Base-by-base conservation (phyloP, 2,329 filamentous ascomycete genomes). In the Aspergillus alliaceus region DNA sequence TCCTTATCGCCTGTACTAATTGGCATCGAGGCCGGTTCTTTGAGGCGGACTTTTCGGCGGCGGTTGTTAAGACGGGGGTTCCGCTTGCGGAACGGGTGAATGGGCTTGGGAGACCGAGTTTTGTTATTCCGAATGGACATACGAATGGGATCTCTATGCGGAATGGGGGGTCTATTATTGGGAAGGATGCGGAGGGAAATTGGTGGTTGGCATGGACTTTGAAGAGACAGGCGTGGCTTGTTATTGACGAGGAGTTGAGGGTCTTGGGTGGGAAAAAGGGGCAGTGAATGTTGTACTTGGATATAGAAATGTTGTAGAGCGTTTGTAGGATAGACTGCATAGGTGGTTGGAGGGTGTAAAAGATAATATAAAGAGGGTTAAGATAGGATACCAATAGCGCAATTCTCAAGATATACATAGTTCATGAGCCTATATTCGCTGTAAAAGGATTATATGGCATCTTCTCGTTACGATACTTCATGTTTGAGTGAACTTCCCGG, bases 1-100 rank as follows among this genome's bases (percentile, higher is more conserved):
- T 71, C 8, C 64, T 79, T 7, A 53, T 80, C n/a, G 55, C 63
- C 2, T 68, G 74, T 34, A 74, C 68, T 8, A 80, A 80, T 58
- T 78, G 75, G 75, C 65, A 70, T 5, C 72, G 72, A 42, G 73
- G 66, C 7, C 64, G 70, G 35, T 64, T 80, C 22, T 74, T 71
- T 42, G 62, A 71, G 2, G 63, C 67, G 6, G 75, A 80, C 62
- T 80, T 80, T 49, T 66, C 68, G 39, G 37, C 57, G 24, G 63
- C 66, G 14, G 37, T 72, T 31, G 9, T 65, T 32, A 53, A 34
- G 61, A 8, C 18, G 11, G 51, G 47, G 8, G 15, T 11, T 9
- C n/a, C 37, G 2, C 9, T 12, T 3, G 6, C 7, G 1, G 25
- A 51, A 22, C 34, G 58, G 6, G 32, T 51, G 18, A 53, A 53